Base-by-base conservation (phyloP, 2,329 filamentous ascomycete genomes). In the Biscogniauxia marginata region DNA sequence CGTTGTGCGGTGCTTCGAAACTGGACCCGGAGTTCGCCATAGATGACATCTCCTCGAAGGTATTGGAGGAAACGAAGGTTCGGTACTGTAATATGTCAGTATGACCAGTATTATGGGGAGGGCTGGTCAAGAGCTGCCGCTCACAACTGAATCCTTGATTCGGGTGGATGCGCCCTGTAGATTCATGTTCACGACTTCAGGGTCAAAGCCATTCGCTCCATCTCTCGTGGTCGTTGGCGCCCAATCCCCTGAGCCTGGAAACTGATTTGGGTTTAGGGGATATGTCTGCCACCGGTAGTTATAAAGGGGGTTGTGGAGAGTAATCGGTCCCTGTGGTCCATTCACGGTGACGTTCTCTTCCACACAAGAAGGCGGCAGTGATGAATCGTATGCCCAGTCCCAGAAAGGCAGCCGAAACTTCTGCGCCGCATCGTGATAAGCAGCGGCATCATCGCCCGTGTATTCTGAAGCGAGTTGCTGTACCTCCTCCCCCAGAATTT, bases 281-380 rank as follows among this genome's bases (percentile, higher is more conserved):
- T 68, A 67, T 56, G 65, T 62, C 9, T 78, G 79, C 68, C 82
- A 85, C 2, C 62, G 70, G 67, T 79, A 86, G 54, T 74, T 77
- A 60, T 75, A 77, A 0, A 86, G 69, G 3, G 84, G 83, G 64
- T 85, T 86, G 43, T 70, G 67, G 24, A 84, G 71, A 4, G 66
- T 69, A 23, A 73, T 67, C 45, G 61, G 19, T 51, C 74, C 74
- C 20, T 70, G 65, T 3, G 79, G 75, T 18, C 78, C 70, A n/a
- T 73, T 74, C 56, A 82, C 68, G 4, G 55, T 71, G 49, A 77
- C 65, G 9, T 67, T 74, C 44, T 67, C 64, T 1, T 67, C 67
- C 2, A 70, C 75, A n/a, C 59, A 66, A 8, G 74, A 73, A 0
- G 65, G 60, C 3, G 82, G 81, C 3, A 84, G 71, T n/a, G 61